These are phyloP conservation scores for Rhizopus microsporus DNA, from an alignment of 371 early-diverging fungal species.

Conservation along the genomic window DNA sequence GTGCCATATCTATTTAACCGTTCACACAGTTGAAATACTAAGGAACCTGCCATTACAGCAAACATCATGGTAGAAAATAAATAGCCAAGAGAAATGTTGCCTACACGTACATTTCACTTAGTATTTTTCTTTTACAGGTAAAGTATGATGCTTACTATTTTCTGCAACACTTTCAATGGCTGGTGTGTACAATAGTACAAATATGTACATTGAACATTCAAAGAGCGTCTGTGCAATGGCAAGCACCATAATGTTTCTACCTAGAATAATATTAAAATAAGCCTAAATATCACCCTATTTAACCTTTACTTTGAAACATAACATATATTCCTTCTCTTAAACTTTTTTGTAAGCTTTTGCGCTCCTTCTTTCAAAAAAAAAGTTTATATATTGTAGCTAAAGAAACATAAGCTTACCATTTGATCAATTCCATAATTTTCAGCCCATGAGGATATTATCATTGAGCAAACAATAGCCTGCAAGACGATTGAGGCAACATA, in stretches of 20 bases:
- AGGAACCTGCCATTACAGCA: constrained; percentile 72
- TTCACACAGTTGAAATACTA: constrained; percentile 59
- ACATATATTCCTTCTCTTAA: not conserved
- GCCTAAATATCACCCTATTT: not conserved
- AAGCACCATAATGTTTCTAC: constrained; percentile 57
- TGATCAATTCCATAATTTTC: constrained; percentile 71
- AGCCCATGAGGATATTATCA: constrained; percentile 61
- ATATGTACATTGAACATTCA: constrained; percentile 82
- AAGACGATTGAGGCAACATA: constrained; percentile 60
- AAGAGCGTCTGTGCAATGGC: constrained; percentile 75
- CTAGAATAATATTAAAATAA: not conserved
- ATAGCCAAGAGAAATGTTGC: constrained; percentile 52
- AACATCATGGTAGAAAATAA: constrained; percentile 78
- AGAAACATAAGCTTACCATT: constrained; percentile 18
- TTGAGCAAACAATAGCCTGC: constrained; percentile 44
- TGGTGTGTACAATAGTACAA: constrained; percentile 78
- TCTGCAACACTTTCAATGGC: constrained; percentile 53
- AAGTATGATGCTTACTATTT: constrained; percentile 4
- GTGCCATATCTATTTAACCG: constrained; percentile 11
- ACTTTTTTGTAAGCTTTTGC: not conserved
- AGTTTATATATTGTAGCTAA: not conserved
- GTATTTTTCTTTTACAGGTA: not conserved
- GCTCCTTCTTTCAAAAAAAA: not conserved
- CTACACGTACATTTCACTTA: not conserved
- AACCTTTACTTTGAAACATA: not conserved